Percentiles rank a stretch among this genome's conserved stretches.
phyloP scores from a whole-genome alignment of 2,329 filamentous ascomycete species.

The Helotiales sp. region DNA sequence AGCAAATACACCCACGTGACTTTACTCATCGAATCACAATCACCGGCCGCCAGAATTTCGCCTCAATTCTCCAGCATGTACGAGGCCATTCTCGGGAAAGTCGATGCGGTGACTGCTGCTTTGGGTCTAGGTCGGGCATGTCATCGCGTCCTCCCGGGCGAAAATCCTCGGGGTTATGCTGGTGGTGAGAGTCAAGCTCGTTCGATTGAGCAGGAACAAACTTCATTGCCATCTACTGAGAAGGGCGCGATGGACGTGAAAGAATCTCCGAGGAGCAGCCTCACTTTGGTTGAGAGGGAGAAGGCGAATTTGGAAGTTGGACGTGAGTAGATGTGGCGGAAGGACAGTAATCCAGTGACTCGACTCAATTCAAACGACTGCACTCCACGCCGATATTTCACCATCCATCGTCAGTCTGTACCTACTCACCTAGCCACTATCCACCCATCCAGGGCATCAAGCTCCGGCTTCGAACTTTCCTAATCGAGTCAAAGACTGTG shows the following conservation, averaged over 20 bases:
- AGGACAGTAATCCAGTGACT: not conserved
- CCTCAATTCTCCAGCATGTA: constrained; percentile 16
- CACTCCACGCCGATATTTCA: not conserved
- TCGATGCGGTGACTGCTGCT: constrained; percentile 17
- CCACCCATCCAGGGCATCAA: not conserved
- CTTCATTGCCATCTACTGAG: not conserved
- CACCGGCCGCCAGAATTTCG: not conserved
- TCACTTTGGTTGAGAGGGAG: not conserved
- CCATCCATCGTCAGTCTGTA: not conserved
- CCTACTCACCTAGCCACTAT: not conserved
- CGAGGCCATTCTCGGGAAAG: constrained; percentile 16
- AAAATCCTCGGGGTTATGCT: constrained; percentile 13
- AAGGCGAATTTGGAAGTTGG: not conserved
- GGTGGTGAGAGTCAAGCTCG: not conserved
- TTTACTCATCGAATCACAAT: not conserved
- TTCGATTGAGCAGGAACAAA: not conserved
- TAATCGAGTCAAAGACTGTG: not conserved
- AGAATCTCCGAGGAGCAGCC: not conserved
- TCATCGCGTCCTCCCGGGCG: constrained; percentile 11
- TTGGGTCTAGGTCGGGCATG: constrained; percentile 3
- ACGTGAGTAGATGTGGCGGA: not conserved
- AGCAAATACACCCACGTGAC: constrained; percentile 15
- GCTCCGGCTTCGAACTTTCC: constrained; percentile 6
- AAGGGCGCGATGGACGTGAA: not conserved
- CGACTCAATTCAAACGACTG: not conserved